Percentiles rank a stretch among this genome's conserved stretches.
These are phyloP conservation scores for Coniochaeta sp. DNA, from an alignment of 2,329 filamentous ascomycete species.

Conservation along the genomic window DNA sequence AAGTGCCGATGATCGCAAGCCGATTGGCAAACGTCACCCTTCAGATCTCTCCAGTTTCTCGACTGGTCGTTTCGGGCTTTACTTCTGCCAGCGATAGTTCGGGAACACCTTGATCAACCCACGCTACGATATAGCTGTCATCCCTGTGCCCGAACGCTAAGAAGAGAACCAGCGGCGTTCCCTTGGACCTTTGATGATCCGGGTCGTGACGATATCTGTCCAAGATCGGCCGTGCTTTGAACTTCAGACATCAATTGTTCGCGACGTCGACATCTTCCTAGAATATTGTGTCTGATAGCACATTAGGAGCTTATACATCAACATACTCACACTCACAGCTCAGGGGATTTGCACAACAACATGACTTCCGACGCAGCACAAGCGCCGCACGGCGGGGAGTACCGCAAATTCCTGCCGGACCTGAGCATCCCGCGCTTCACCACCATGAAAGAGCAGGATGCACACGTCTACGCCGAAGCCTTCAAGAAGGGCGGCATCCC, in stretches of 20 bases:
- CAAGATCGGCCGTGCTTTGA: not conserved
- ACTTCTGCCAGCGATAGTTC: not conserved
- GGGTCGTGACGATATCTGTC: not conserved
- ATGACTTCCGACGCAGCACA: conserved; percentile 1
- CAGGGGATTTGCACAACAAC: not conserved
- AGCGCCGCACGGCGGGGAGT: not conserved
- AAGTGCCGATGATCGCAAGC: conserved; percentile 1
- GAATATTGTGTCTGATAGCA: too few species aligned
- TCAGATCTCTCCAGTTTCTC: not conserved
- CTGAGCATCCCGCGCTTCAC: conserved; percentile 54
- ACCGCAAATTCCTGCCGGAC: conserved; percentile 42
- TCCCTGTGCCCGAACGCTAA: not conserved
- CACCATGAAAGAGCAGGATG: conserved; percentile 54
- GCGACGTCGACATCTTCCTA: not conserved
- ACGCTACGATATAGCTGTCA: not conserved
- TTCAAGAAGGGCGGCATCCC: conserved; percentile 54
- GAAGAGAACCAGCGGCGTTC: not conserved
- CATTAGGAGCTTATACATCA: not conserved
- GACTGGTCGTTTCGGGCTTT: not conserved
- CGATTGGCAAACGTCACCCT: not conserved
- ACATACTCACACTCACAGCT: not conserved
- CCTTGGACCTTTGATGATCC: not conserved
- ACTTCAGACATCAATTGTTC: not conserved
- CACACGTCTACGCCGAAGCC: conserved; percentile 52
- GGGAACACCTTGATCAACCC: not conserved